These are phyloP conservation scores for Buddleja alternifolia DNA, from an alignment of 257 asterid species.

Conservation along the genomic window DNA sequence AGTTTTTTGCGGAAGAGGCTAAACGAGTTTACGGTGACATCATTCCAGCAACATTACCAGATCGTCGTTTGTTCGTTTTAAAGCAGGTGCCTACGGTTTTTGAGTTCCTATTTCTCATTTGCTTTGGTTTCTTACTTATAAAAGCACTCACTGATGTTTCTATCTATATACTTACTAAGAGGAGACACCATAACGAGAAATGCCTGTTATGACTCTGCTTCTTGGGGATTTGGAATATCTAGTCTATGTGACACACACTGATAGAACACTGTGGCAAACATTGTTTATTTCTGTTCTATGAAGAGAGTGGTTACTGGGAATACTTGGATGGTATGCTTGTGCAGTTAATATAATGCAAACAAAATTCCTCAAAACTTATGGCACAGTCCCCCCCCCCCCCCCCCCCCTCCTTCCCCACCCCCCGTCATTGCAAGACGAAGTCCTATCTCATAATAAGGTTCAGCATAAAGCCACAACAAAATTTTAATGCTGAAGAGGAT, in stretches of 20 bases:
- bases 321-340: slow-evolving; percentile 11
- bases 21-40: slow-evolving; percentile 94
- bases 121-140: not conserved
- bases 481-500: slow-evolving; percentile 6
- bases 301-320: not conserved
- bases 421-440: no score
- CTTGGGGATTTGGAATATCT: not conserved
- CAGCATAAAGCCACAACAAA: not conserved
- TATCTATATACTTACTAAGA: slow-evolving; percentile 11
- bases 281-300: slow-evolving; percentile 6
- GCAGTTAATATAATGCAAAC: not conserved
- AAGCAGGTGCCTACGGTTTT: slow-evolving; percentile 64
- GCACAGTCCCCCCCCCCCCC: not conserved
- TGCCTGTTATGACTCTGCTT: not conserved
- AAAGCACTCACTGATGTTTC: slow-evolving; percentile 9
- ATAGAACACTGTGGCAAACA: slow-evolving; percentile 7
- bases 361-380: not conserved
- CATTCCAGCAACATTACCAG: slow-evolving; percentile 86
- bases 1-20: slow-evolving; percentile 96
- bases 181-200: not conserved
- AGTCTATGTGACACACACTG: not conserved
- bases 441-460: slow-evolving; percentile 7
- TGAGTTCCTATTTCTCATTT: not conserved
- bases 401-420: no score
- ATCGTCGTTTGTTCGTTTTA: slow-evolving; percentile 88